Evolutionary conservation across 495 filamentous ascomycete species (phyloP), one percentile per base, ranked within the genome.

Genomic region (Penicillium turbatum): DNA sequence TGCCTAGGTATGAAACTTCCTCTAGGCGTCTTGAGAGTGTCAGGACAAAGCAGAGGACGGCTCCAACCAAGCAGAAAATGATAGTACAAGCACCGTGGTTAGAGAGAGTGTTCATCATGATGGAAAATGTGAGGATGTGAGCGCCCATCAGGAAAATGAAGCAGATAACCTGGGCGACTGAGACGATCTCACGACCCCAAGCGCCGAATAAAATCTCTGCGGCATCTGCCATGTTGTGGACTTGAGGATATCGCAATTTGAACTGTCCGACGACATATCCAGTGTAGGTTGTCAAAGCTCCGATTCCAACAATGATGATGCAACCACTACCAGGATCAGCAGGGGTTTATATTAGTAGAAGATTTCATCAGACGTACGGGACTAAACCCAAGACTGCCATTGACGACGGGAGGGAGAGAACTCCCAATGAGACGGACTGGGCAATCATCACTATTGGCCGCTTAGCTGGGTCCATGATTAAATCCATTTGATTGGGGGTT

Each of bases 41-140:
- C 3, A 48, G 35, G 21, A 64, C 12, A 30, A 53, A 60, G 52
- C 63, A 60, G 21, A 62, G 40, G 21, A 65, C 21, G 38, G 59
- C 27, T 10, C 63, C 63, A 3, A 65, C 56, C 13, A 63, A 27
- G 7, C 77, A 78, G 59, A 86, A 92, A 3, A 83, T 75, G 51
- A 90, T 80, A 4, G 85, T 83, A 63, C 89, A 92, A 0, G 77
- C 70, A 3, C 74, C 81, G 60, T 88, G 79, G 1, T 81, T 64
- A 5, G 84, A 83, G 38, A 91, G 68, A 17, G 75, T 81, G 46
- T 85, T 84, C 66, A 90, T 79, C 64, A 83, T 82, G 53, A 92
- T 86, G 10, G 79, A 80, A 59, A 89, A 89, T 0, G 84, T 87
- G 36, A 91, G 71, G 41, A 90, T 77, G 60, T 92, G 88, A 13